Conservation (phyloP, 2,329 filamentous ascomycete species). For the Alternaria hordeiaustralica region DNA sequence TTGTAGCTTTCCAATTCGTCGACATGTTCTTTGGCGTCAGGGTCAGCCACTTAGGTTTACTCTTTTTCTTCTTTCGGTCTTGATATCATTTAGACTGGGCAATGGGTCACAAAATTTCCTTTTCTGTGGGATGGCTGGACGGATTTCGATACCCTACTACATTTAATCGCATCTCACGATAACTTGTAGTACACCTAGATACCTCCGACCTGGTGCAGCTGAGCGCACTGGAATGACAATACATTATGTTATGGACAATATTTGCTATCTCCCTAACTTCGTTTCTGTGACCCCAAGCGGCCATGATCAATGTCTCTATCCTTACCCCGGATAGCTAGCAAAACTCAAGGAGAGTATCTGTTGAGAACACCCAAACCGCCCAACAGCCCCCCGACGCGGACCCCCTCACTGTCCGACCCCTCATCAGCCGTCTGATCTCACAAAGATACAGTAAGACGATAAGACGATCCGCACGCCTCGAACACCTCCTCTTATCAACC, state of each 20-base stretch:
- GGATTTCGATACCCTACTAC: constrained; percentile 35
- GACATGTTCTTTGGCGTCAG: constrained; percentile 13
- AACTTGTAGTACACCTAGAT: constrained; percentile 12
- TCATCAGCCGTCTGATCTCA: background rate
- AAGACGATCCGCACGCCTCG: background rate
- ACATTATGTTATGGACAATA: constrained; percentile 4
- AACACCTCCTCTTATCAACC: background rate
- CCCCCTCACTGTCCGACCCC: background rate
- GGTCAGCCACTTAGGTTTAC: background rate
- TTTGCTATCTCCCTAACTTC: background rate
- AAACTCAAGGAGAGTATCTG: background rate
- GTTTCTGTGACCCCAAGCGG: background rate
- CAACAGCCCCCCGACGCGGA: background rate
- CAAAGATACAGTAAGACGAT: background rate
- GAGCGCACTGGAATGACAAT: constrained; percentile 7
- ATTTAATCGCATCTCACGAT: constrained; percentile 19
- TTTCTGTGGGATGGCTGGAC: constrained; percentile 21
- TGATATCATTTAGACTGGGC: constrained; percentile 28
- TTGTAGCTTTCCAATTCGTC: constrained; percentile 32
- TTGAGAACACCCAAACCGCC: background rate
- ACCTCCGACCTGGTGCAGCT: constrained; percentile 1
- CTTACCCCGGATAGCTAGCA: background rate
- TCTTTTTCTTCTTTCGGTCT: constrained; percentile 16
- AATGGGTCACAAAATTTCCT: constrained; percentile 20
- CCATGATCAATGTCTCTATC: background rate